Conservation (phyloP, 208 protist species). For the Trypanosoma brucei region DNA sequence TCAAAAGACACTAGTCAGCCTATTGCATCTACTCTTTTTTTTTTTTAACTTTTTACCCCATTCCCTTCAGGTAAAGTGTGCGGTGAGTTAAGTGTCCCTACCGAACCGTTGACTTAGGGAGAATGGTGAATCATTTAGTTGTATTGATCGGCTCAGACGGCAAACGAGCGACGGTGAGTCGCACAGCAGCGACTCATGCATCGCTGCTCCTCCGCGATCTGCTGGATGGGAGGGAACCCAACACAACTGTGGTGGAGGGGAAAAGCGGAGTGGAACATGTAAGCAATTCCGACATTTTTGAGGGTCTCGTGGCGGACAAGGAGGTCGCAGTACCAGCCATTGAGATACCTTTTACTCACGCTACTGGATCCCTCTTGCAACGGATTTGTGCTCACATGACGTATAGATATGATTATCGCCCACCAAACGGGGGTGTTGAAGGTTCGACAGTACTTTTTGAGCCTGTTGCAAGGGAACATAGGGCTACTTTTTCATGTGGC, state of each 20-base stretch:
- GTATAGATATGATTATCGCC: conserved; percentile 40
- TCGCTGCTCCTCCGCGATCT: conserved; percentile 73
- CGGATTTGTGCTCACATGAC: conserved; percentile 77
- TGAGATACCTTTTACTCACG: conserved; percentile 73
- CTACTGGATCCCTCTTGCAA: conserved; percentile 52
- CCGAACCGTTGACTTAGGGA: not conserved
- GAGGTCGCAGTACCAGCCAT: conserved; percentile 15
- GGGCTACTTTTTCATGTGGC: not conserved
- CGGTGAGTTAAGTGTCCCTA: no score
- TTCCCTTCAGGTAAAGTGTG: not conserved
- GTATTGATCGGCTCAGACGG: conserved; percentile 70
- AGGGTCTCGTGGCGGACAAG: no score
- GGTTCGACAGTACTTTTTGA: not conserved
- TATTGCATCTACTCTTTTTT: not conserved
- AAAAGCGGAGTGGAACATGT: not conserved
- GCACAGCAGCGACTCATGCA: conserved; percentile 68
- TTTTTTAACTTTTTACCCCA: not conserved
- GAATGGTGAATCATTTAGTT: conserved; percentile 38
- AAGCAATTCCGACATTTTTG: not conserved
- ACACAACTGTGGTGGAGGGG: not conserved
- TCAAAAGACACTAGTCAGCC: no score
- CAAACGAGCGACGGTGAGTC: conserved; percentile 42
- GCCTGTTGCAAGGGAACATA: not conserved
- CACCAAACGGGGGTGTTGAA: not conserved
- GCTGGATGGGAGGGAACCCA: conserved; percentile 53